Evolutionary conservation across 345 rosid genomes (phyloP).

Genomic region (Syzygium jambos): DNA sequence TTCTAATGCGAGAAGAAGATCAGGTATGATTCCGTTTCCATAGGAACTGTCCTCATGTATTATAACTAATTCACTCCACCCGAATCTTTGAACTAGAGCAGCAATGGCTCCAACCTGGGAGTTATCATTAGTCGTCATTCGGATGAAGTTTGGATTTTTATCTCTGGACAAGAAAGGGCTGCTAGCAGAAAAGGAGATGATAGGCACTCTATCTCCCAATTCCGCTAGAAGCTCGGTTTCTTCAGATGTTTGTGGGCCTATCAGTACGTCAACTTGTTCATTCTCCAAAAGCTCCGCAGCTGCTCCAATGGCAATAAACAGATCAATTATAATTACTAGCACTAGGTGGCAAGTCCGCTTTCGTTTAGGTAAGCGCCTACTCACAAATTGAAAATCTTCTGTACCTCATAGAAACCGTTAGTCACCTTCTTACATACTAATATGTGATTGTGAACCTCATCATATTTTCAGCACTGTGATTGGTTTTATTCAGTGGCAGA

Average conservation of each 20-base stretch:
- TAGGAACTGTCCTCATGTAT: slow-evolving; percentile 11
- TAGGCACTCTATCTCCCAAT: neutral
- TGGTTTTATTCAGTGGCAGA: neutral
- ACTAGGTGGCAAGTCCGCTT: neutral
- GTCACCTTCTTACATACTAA: neutral
- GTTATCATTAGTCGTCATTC: slow-evolving; percentile 5
- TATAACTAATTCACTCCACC: slow-evolving; percentile 15
- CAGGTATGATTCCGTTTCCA: neutral
- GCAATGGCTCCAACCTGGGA: slow-evolving; percentile 3
- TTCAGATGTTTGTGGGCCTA: neutral
- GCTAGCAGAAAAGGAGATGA: neutral
- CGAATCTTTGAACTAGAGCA: slow-evolving; percentile 6
- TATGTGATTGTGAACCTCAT: neutral
- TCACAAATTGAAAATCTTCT: neutral
- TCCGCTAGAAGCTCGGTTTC: neutral
- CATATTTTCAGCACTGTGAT: neutral
- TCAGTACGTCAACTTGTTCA: neutral
- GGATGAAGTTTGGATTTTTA: slow-evolving; percentile 8
- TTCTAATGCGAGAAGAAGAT: neutral
- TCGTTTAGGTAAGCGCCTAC: neutral
- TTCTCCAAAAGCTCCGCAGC: neutral
- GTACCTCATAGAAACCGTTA: neutral
- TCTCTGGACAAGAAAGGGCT: neutral
- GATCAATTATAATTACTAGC: neutral
- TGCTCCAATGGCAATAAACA: neutral